These are phyloP conservation scores for Aspergillus candidus DNA, from an alignment of 2,329 filamentous ascomycete species.

Conservation along the genomic window DNA sequence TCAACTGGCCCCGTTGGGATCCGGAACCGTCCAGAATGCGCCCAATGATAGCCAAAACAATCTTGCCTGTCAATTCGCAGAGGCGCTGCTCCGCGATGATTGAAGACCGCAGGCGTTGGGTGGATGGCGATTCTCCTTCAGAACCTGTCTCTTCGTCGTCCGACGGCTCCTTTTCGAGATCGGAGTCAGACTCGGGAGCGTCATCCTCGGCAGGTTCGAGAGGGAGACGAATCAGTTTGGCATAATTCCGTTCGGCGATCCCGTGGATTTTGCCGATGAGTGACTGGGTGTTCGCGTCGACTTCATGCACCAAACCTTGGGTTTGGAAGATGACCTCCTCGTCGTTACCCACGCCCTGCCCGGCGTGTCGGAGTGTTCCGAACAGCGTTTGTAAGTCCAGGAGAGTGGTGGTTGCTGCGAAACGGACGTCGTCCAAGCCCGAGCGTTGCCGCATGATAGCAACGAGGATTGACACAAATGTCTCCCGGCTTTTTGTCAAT, in stretches of 20 bases:
- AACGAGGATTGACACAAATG: constrained; percentile 45
- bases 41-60: constrained; percentile 72
- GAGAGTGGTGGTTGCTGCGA: constrained; percentile 67
- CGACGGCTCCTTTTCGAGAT: constrained; percentile 54
- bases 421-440: constrained; percentile 66
- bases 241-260: constrained; percentile 67
- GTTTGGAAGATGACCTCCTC: constrained; percentile 50
- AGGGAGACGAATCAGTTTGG: constrained; percentile 54
- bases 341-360: constrained; percentile 33
- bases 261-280: constrained; percentile 73
- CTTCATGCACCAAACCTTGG: constrained; percentile 60
- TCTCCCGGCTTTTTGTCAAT: constrained; percentile 56
- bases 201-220: constrained; percentile 58
- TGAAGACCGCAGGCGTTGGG: constrained; percentile 56
- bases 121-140: constrained; percentile 32
- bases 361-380: constrained; percentile 58
- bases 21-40: constrained; percentile 64
- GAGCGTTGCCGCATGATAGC: constrained; percentile 46
- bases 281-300: constrained; percentile 56
- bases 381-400: constrained; percentile 81
- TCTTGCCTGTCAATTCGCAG: constrained; percentile 77
- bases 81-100: constrained; percentile 78
- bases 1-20: constrained; percentile 57
- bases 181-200: constrained; percentile 61
- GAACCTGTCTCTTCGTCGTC: constrained; percentile 29